These are phyloP conservation scores for Aureobasidium zeae DNA, from an alignment of 2,329 filamentous ascomycete species.

Conservation along the genomic window DNA sequence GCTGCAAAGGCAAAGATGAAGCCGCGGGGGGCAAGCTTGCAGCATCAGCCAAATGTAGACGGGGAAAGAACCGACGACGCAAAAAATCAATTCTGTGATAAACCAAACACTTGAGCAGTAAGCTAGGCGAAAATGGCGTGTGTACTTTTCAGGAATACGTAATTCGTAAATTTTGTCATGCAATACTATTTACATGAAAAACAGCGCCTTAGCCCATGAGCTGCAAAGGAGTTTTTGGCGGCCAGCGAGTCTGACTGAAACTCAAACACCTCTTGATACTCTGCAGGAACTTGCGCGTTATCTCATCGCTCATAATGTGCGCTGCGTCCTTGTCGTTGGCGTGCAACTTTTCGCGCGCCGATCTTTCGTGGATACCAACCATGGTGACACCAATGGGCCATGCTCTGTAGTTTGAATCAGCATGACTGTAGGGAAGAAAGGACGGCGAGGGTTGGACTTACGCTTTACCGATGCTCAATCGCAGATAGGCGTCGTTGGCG, in stretches of 20 bases:
- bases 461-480: slow-evolving; percentile 62
- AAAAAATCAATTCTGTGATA: too few species aligned
- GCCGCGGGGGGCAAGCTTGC: not conserved
- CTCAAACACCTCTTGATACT: slow-evolving; percentile 95
- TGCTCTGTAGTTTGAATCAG: slow-evolving; percentile 40
- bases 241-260: slow-evolving; percentile 95
- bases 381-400: slow-evolving; percentile 99
- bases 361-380: slow-evolving; percentile 98
- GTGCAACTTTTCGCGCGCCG: slow-evolving; percentile 88
- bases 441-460: slow-evolving; percentile 8
- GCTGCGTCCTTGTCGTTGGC: slow-evolving; percentile 66
- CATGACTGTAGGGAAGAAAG: not conserved
- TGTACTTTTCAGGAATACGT: not conserved
- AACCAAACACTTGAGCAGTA: too few species aligned
- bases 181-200: too few species aligned
- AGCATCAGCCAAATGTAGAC: slow-evolving; percentile 12
- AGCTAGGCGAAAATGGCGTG: too few species aligned
- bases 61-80: not conserved
- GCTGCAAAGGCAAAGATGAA: not conserved
- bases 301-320: slow-evolving; percentile 95
- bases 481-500: slow-evolving; percentile 89
- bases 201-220: slow-evolving; percentile 68
- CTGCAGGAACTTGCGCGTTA: slow-evolving; percentile 89
- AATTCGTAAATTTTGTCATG: not conserved
- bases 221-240: slow-evolving; percentile 82